A percentile compares a stretch with the other conserved stretches of the same genome.
Evolutionary conservation across 1,284 basidiomycete species (phyloP).

Genomic region (Abortiporus biennis): DNA sequence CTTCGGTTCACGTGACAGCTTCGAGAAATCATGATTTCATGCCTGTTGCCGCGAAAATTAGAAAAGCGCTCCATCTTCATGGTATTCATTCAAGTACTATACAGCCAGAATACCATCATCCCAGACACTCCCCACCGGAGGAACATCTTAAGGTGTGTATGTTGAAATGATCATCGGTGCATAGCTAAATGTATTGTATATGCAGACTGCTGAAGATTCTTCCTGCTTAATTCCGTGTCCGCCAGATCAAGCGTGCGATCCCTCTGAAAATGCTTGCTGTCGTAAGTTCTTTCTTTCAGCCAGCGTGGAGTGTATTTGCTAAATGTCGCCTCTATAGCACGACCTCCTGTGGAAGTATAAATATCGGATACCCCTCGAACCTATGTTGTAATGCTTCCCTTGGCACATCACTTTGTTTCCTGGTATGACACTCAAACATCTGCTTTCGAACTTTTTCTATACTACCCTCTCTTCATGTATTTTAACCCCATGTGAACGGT

Average conservation of each 20-base stretch:
- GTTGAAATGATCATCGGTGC: not conserved
- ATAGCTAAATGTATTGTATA: not conserved
- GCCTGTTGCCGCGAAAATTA: constrained; percentile 81
- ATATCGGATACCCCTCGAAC: constrained; percentile 1
- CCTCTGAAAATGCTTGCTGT: constrained; percentile 70
- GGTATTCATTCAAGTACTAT: constrained; percentile 95
- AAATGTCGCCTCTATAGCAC: constrained; percentile 30
- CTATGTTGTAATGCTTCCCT: not conserved
- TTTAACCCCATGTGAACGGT: not conserved
- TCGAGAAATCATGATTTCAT: constrained; percentile 84
- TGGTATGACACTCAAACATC: not conserved
- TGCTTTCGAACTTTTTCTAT: not conserved
- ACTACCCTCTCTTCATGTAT: not conserved
- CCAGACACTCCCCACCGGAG: constrained; percentile 32
- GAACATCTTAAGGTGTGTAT: constrained; percentile 41
- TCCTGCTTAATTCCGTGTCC: constrained; percentile 42
- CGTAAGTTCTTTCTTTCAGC: constrained; percentile 43
- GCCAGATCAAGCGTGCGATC: constrained; percentile 59
- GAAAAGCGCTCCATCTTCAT: constrained; percentile 79
- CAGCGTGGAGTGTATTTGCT: constrained; percentile 3
- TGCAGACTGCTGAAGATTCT: constrained; percentile 24
- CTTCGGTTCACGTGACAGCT: constrained; percentile 92
- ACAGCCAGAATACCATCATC: constrained; percentile 69
- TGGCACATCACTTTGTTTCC: not conserved
- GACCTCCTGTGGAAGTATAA: constrained; percentile 35